phyloP scores from a whole-genome alignment of 1,284 basidiomycete species.

The Takashimella tepidaria region DNA sequence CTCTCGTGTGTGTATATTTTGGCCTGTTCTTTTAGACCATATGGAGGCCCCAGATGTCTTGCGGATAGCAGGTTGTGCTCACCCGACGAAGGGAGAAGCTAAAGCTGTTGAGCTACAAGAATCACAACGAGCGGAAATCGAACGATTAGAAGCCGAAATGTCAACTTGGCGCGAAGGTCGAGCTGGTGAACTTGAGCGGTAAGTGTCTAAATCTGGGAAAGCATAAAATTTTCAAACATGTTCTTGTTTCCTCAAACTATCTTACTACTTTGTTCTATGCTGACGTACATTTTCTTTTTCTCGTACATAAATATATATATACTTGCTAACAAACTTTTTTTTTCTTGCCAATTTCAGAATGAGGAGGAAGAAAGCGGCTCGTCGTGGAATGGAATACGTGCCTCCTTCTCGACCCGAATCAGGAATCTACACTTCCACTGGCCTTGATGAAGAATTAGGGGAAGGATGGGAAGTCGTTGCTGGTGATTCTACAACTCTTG shows the following conservation, averaged over 20 bases:
- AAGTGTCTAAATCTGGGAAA: conserved; percentile 10
- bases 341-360: conserved; percentile 18
- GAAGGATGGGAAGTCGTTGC: not conserved
- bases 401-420: conserved; percentile 7
- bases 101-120: conserved; percentile 20
- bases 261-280: too few relatives aligned
- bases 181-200: conserved; percentile 33
- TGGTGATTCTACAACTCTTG: not conserved
- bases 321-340: too few relatives aligned
- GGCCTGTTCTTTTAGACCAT: conserved; percentile 30
- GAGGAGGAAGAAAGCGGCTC: conserved; percentile 23
- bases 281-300: too few relatives aligned
- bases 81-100: conserved; percentile 23
- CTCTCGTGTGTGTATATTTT: too few relatives aligned
- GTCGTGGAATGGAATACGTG: conserved; percentile 22
- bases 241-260: too few relatives aligned
- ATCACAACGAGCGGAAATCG: conserved; percentile 25
- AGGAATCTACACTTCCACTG: not conserved
- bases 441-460: conserved; percentile 6
- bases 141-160: conserved; percentile 29
- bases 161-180: conserved; percentile 25
- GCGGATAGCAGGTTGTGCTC: conserved; percentile 26
- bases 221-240: not conserved
- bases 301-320: not conserved
- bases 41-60: conserved; percentile 45